Evolutionary conservation across 2,329 filamentous ascomycete species (phyloP).

Genomic region (Biscogniauxia mediterranea): DNA sequence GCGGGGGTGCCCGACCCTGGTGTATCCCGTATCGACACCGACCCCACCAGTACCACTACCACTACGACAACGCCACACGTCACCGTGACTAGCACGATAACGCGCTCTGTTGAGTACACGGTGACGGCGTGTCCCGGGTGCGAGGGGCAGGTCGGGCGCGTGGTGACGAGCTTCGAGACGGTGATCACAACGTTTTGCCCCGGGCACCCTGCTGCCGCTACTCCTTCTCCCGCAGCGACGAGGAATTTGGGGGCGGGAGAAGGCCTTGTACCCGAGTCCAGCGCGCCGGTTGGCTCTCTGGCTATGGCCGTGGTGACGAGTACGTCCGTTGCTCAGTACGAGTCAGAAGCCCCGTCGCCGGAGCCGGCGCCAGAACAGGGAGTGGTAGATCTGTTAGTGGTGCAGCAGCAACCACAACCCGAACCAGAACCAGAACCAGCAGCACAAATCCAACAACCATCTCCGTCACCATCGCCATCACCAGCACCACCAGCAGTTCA

Average conservation of each 20-base stretch:
- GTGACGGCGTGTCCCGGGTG: constrained; percentile 12
- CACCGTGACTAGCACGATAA: constrained; percentile 24
- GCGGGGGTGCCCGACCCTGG: neutral
- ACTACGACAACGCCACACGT: neutral
- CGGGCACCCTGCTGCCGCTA: constrained; percentile 5
- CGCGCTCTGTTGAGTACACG: constrained; percentile 24
- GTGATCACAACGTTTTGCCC: constrained; percentile 26
- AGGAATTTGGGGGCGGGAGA: neutral
- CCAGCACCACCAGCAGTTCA: too few species aligned
- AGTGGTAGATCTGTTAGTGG: neutral
- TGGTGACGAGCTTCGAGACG: constrained; percentile 18
- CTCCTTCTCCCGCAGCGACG: neutral
- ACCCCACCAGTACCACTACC: neutral
- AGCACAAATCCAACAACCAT: too few species aligned
- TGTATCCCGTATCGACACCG: neutral
- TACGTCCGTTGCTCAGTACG: neutral
- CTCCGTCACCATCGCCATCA: too few species aligned
- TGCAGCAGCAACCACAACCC: neutral
- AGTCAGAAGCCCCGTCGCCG: too few species aligned
- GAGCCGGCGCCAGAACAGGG: neutral
- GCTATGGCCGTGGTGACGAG: neutral
- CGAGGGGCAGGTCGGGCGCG: constrained; percentile 6
- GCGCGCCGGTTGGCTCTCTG: neutral
- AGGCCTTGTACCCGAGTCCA: neutral
- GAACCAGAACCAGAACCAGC: too few species aligned